A percentile compares a stretch with the other conserved stretches of the same genome.
Evolutionary conservation across 148 eudicot genomes (phyloP).

Genomic region (Drosera capensis): DNA sequence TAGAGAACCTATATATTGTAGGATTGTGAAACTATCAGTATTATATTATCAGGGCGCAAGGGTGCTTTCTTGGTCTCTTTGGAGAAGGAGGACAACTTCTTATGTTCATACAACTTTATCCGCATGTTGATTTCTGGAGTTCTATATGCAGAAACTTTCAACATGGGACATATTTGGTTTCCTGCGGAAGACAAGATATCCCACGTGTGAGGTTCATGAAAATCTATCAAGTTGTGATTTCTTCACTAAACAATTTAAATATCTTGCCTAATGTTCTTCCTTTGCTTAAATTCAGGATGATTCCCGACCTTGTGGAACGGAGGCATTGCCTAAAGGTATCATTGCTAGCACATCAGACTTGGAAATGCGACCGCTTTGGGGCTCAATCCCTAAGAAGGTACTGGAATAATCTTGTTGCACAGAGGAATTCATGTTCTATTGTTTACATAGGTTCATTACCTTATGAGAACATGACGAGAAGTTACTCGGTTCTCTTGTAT

Average conservation of each 20-base stretch:
- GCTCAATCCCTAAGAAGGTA: constrained; percentile 35
- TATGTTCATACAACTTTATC: neutral
- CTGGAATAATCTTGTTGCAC: neutral
- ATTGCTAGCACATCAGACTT: constrained; percentile 38
- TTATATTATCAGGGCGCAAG: no score
- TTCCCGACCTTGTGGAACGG: constrained; percentile 35
- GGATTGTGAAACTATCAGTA: neutral
- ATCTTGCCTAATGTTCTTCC: constrained; percentile 1
- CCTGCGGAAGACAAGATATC: constrained; percentile 11
- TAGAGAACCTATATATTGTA: constrained; percentile 8
- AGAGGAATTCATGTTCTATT: neutral
- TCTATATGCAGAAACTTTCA: constrained; percentile 23
- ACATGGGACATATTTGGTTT: constrained; percentile 12
- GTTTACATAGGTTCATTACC: no score
- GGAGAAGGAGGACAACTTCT: neutral
- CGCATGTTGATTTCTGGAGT: neutral
- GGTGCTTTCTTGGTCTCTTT: neutral
- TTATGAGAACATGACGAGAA: no score
- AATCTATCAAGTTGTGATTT: neutral
- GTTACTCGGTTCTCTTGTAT: neutral
- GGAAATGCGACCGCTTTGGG: constrained; percentile 56
- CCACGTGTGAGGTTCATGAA: constrained; percentile 35
- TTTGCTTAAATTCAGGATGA: constrained; percentile 17
- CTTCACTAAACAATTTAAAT: neutral
- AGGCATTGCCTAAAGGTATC: constrained; percentile 46